Percentiles rank a stretch among this genome's conserved stretches.
These are phyloP conservation scores for Colletotrichum tamarilloi DNA, from an alignment of 2,329 filamentous ascomycete genomes.

Conservation along the genomic window DNA sequence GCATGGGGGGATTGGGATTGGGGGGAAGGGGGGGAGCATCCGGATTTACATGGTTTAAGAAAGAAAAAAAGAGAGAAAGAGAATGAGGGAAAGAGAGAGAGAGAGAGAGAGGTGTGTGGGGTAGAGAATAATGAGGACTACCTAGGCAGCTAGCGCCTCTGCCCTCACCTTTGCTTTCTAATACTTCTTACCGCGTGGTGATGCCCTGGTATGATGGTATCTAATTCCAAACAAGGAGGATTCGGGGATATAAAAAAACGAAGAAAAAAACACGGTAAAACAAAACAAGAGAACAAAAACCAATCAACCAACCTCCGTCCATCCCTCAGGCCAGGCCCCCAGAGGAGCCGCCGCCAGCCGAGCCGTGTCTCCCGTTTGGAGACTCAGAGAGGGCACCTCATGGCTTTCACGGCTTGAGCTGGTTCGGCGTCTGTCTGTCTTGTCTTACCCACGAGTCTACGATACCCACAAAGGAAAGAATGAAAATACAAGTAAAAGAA, in stretches of 20 bases:
- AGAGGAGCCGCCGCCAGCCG: constrained; percentile 27
- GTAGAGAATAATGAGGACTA: not conserved
- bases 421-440: constrained; percentile 23
- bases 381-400: constrained; percentile 6
- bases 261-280: not conserved
- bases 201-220: not conserved
- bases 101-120: not conserved
- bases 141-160: constrained; percentile 1
- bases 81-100: not conserved
- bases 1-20: not conserved
- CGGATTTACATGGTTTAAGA: not conserved
- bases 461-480: not conserved
- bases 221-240: constrained; percentile 14
- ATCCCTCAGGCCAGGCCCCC: not conserved
- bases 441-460: constrained; percentile 19
- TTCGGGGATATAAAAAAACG: not conserved
- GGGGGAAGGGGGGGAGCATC: not conserved
- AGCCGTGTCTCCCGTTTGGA: constrained; percentile 5
- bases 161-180: constrained; percentile 1
- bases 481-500: not conserved
- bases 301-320: not conserved
- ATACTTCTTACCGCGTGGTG: not conserved
- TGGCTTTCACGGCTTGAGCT: constrained; percentile 8
- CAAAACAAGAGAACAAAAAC: not conserved
- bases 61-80: not conserved